Evolutionary conservation across 495 filamentous ascomycete species (phyloP).

Genomic region (Neurospora hispaniola): DNA sequence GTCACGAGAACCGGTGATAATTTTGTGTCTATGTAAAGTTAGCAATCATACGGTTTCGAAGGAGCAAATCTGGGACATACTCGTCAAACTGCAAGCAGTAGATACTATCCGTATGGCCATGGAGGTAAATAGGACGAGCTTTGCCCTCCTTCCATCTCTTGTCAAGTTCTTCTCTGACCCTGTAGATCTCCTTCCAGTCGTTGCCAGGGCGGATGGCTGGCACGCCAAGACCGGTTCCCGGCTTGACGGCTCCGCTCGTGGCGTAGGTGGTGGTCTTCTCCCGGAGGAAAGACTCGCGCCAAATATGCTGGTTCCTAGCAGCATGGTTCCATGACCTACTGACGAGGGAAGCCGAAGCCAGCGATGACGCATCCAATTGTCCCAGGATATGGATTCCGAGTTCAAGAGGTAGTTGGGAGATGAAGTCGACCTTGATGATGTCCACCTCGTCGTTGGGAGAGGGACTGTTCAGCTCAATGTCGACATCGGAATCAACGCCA

Average conservation of each 20-base stretch:
- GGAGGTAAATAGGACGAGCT: slow-evolving; percentile 73
- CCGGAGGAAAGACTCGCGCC: slow-evolving; percentile 65
- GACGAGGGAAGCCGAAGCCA: slow-evolving; percentile 52
- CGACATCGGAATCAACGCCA: slow-evolving; percentile 21
- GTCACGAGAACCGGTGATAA: slow-evolving; percentile 93
- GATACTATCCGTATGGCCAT: slow-evolving; percentile 87
- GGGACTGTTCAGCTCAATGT: slow-evolving; percentile 29
- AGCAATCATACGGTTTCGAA: slow-evolving; percentile 9
- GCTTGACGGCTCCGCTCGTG: slow-evolving; percentile 33
- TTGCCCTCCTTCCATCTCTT: slow-evolving; percentile 67
- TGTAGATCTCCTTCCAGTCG: slow-evolving; percentile 83
- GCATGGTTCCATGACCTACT: slow-evolving; percentile 52
- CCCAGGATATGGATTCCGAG: slow-evolving; percentile 62
- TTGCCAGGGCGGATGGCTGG: slow-evolving; percentile 36
- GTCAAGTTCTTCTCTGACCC: slow-evolving; percentile 62
- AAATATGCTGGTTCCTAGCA: slow-evolving; percentile 56
- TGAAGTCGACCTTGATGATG: slow-evolving; percentile 50
- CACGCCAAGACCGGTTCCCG: slow-evolving; percentile 38
- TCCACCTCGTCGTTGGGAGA: slow-evolving; percentile 23
- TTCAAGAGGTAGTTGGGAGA: slow-evolving; percentile 56
- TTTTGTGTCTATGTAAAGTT: slow-evolving; percentile 48
- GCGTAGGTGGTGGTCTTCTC: slow-evolving; percentile 49
- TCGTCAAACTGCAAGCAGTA: slow-evolving; percentile 98
- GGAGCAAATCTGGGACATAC: slow-evolving; percentile 35
- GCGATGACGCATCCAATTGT: slow-evolving; percentile 53